Conservation (phyloP, 2,329 filamentous ascomycete genomes). For the Celoporthe dispersa region DNA sequence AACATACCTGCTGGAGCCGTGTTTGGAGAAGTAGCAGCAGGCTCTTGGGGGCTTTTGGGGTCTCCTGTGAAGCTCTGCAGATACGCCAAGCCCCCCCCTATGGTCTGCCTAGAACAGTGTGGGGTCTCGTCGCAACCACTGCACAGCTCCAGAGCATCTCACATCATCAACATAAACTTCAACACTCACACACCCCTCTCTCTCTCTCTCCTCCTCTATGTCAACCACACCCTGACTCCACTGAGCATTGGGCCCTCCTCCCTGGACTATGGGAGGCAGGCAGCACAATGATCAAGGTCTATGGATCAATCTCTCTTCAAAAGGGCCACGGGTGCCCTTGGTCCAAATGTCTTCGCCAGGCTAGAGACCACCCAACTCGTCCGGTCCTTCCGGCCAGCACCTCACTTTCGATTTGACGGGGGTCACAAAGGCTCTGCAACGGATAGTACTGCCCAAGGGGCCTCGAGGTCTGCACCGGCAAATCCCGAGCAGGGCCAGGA, state of each 20-base stretch:
- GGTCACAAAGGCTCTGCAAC: conserved; percentile 47
- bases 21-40: background rate
- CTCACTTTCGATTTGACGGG: conserved; percentile 73
- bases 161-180: background rate
- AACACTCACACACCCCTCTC: background rate
- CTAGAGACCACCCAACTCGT: conserved; percentile 69
- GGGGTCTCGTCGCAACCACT: background rate
- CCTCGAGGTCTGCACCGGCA: conserved; percentile 27
- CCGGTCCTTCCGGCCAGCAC: conserved; percentile 69
- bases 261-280: background rate
- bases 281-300: conserved; percentile 28
- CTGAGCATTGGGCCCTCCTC: background rate
- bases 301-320: conserved; percentile 80
- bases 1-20: background rate
- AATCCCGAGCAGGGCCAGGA: conserved; percentile 40
- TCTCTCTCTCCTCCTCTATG: background rate
- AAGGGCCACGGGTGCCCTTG: conserved; percentile 72
- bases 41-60: background rate
- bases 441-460: conserved; percentile 33
- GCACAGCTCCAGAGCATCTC: background rate
- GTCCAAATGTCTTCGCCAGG: conserved; percentile 66
- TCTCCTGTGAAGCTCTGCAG: background rate
- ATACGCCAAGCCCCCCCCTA: conserved; percentile 5
- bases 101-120: background rate
- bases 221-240: background rate